Evolutionary conservation across 1,284 basidiomycete species (phyloP), one percentile per base, ranked within the genome.

Genomic region (Ustilago shanxiensis): DNA sequence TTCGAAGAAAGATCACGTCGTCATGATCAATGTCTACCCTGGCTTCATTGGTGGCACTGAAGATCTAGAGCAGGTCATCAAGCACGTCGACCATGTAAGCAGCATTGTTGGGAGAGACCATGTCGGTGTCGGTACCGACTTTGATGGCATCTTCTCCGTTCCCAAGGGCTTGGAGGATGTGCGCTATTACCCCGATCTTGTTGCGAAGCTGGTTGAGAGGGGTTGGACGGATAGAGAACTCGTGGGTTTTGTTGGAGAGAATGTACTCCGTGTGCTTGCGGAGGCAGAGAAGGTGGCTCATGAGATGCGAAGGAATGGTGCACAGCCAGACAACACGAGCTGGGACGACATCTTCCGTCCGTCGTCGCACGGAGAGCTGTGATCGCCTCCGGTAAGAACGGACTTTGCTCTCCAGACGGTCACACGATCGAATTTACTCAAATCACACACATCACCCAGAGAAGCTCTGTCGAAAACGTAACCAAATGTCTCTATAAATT

Each of bases 1-100:
- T 1, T 52, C 60, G 14, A 26, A 49, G 8, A 77, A 77, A 28
- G 76, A 78, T 29, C 49, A 54, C 16, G 57, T 78, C 0, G 72
- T 78, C 39, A 78, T 78, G 76, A 66, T 78, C 68, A 78, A 78
- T 29, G 57, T 70, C 47, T 71, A 62, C 41, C 76, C 76, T 4
- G 76, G 58, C 62, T 78, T 78, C 28, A 73, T 78, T 39, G 76
- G 76, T n/a, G 76, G 71, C 22, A 45, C n/a, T n/a, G 65, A 47
- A 11, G 71, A 77, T 20, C 59, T 78, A 1, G 67, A 64, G 0
- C 64, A 71, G 65, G 66, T 71, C 10, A 50, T 74, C 26, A 59
- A 53, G 33, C 71, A 74, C 37, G 44, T 78, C 37, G 60, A 71
- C 6, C 59, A 78, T 47, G 52, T 78, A 29, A 60, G 67, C 33